phyloP scores from a whole-genome alignment of 148 eudicot genomes.

The Suaeda aralocaspica region DNA sequence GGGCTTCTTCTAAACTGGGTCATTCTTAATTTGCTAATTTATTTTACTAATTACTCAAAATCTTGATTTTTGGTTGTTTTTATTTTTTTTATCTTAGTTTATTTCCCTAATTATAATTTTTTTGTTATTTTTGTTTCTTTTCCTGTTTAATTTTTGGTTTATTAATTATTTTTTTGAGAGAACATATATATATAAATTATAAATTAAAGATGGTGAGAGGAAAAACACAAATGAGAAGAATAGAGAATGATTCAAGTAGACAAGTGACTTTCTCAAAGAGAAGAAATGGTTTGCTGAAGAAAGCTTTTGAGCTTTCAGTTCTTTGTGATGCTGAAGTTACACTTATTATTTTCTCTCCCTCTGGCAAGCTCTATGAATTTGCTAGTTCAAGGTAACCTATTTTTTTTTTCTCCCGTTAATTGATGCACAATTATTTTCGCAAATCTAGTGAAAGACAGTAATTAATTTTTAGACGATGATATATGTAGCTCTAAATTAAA shows the following conservation, averaged over 20 bases:
- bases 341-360: conserved; percentile 55
- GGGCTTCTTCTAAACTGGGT: conserved; percentile 19
- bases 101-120: not conserved
- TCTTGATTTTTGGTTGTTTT: not conserved
- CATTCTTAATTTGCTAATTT: conserved; percentile 15
- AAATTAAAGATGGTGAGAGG: conserved; percentile 57
- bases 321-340: conserved; percentile 74
- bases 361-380: conserved; percentile 58
- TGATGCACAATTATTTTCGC: no score
- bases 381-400: conserved; percentile 57
- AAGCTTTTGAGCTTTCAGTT: conserved; percentile 64
- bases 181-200: no score
- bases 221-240: conserved; percentile 64
- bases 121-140: not conserved
- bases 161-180: not conserved
- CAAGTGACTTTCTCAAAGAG: conserved; percentile 78
- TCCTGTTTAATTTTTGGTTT: not conserved
- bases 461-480: no score
- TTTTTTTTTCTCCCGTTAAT: not conserved
- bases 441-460: no score
- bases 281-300: conserved; percentile 66
- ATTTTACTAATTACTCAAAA: not conserved
- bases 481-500: no score
- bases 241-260: conserved; percentile 63
- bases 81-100: no score